Base-by-base conservation (phyloP, 257 asterid genomes). In the Asclepias syriaca region DNA sequence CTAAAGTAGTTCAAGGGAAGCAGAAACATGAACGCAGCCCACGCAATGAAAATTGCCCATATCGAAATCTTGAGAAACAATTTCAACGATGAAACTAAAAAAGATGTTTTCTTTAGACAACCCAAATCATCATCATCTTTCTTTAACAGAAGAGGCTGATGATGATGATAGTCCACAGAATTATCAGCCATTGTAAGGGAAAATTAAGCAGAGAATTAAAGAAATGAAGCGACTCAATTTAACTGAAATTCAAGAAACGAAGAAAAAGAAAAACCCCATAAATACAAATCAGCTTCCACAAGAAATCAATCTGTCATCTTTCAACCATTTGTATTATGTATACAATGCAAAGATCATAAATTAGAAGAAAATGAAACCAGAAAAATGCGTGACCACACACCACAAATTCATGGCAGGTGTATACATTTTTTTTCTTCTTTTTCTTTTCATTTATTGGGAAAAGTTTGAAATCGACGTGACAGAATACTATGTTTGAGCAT, bases 41-140 rank as follows among this genome's bases (percentile, higher is more conserved):
- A 93, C 39, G 85, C 65, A 22, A 84, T 73, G 81, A 93, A 89
- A 75, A 87, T 66, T 66, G 66, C 75, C 95, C 92, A 89, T 84
- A 87, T 85, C 32, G 70, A 48, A 68, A 73, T 79, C 76, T 78
- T 81, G 50, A 93, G 82, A 72, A 72, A 32, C 87, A 85, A 88
- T 84, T 82, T 88, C 8, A 83, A 48, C 37, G 84, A 80, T 75
- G 90, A 78, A 65, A 74, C 5, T 61, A 74, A 39, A 37, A 86
- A 27, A 29, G 86, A n/a, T 71, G 32, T 73, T 37, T 78, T 83
- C 57, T 75, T 77, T 54, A 77, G 34, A 77, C 49, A 39, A 2
- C 73, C 71, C 48, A 61, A 32, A 10, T 59, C 70, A 77, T 77
- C 76, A 10, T 59, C 70, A 6, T 80, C 82, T 80, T 85, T 75